Conservation (phyloP, 1,284 basidiomycete species). For the Cryptococcus sp. region DNA sequence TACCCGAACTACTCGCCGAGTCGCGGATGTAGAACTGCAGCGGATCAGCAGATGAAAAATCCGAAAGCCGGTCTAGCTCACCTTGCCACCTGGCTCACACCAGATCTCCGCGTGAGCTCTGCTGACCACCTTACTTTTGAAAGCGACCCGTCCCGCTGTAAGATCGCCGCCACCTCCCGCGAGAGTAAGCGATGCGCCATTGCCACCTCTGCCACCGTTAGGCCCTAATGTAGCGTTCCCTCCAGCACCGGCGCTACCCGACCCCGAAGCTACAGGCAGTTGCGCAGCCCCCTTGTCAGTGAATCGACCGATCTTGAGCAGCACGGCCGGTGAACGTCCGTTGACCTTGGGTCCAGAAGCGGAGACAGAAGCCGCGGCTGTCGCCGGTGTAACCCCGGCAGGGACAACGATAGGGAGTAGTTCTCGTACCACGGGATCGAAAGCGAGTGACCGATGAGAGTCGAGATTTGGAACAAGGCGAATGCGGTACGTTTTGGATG, state of each 20-base stretch:
- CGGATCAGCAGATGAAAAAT: not conserved
- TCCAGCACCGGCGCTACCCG: conserved; percentile 9
- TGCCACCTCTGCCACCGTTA: conserved; percentile 3
- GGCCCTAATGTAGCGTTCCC: conserved; percentile 10
- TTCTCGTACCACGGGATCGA: conserved; percentile 89
- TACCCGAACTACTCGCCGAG: conserved; percentile 87
- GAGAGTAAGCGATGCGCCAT: conserved; percentile 18
- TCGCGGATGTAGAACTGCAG: conserved; percentile 83
- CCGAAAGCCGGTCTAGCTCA: conserved; percentile 33
- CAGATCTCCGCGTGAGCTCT: conserved; percentile 94
- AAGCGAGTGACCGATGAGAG: conserved; percentile 81
- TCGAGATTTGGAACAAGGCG: conserved; percentile 95
- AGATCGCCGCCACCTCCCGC: conserved; percentile 59
- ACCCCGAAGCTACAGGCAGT: conserved; percentile 10
- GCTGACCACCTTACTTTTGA: conserved; percentile 95
- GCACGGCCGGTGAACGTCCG: conserved; percentile 58
- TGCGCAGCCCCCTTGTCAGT: conserved; percentile 61
- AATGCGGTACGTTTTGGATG: conserved; percentile 55
- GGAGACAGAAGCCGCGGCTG: conserved; percentile 33
- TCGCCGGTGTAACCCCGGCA: conserved; percentile 53
- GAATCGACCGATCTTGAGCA: conserved; percentile 87
- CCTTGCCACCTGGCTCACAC: conserved; percentile 63
- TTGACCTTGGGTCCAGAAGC: conserved; percentile 29
- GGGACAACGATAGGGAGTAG: conserved; percentile 53
- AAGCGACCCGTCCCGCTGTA: conserved; percentile 81